Percentiles rank a stretch among this genome's conserved stretches.
phyloP scores from a whole-genome alignment of 108 stramenopile genomes.

The Seminavis robusta region DNA sequence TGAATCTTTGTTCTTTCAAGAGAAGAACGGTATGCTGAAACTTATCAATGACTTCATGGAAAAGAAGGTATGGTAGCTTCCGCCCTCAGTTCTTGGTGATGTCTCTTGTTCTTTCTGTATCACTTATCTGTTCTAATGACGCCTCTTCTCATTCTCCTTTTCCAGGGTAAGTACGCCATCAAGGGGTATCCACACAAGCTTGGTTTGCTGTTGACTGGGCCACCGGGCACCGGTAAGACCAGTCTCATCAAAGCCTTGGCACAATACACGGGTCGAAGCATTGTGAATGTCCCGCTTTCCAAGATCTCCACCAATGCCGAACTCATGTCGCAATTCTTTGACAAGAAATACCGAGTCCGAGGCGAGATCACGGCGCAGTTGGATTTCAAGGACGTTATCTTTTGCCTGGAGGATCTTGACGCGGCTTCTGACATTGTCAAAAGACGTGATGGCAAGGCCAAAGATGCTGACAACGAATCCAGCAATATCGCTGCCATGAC shows the following conservation, averaged over 20 bases:
- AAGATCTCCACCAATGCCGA: constrained; percentile 16
- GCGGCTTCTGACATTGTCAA: constrained; percentile 70
- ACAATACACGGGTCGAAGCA: constrained; percentile 60
- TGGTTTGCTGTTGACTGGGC: constrained; percentile 73
- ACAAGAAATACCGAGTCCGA: constrained; percentile 45
- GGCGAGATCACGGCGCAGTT: constrained; percentile 52
- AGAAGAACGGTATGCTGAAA: constrained; percentile 51
- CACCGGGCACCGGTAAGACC: constrained; percentile 92
- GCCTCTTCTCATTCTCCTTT: constrained; percentile 5
- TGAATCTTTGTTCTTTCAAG: constrained; percentile 66
- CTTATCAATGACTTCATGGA: constrained; percentile 46
- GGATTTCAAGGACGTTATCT: constrained; percentile 68
- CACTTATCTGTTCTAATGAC: too few species aligned
- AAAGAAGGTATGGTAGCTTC: too few species aligned
- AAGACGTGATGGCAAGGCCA: constrained; percentile 35
- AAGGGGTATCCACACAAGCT: constrained; percentile 82
- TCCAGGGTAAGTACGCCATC: constrained; percentile 71
- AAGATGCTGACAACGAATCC: background rate
- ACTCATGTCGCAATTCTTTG: constrained; percentile 72
- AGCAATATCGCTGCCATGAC: too few species aligned
- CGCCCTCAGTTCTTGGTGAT: too few species aligned
- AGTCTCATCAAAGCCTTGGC: constrained; percentile 79
- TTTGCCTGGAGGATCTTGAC: constrained; percentile 84
- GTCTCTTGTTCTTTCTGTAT: too few species aligned
- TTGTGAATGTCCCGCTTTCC: constrained; percentile 70